phyloP scores from a whole-genome alignment of 2,329 filamentous ascomycete genomes.

The Aspergillus hortae region DNA sequence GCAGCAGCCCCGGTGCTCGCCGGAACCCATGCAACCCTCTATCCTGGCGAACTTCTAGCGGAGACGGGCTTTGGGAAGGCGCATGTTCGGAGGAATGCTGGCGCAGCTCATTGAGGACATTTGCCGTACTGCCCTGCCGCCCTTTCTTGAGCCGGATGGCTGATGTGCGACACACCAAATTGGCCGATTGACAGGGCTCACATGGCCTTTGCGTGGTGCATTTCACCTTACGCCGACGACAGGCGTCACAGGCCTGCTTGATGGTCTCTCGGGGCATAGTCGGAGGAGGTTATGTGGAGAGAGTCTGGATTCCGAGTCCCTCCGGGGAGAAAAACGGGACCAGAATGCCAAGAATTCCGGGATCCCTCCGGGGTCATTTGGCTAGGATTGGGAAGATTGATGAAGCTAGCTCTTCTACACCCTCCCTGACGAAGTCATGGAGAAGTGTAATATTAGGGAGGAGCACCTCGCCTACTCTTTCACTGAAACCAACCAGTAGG shows the following conservation, averaged over 20 bases:
- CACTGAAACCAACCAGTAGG: too few species aligned
- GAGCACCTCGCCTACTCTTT: too few species aligned
- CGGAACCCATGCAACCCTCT: conserved; percentile 2
- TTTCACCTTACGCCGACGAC: conserved; percentile 22
- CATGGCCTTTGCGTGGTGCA: conserved; percentile 18
- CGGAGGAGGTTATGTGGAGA: neutral
- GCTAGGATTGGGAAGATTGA: too few species aligned
- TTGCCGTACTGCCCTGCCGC: conserved; percentile 19
- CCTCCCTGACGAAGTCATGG: too few species aligned
- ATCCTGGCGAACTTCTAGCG: neutral
- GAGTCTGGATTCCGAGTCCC: neutral
- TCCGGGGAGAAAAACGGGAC: neutral
- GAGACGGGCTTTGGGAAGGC: neutral
- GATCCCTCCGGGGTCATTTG: too few species aligned
- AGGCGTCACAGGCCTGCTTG: conserved; percentile 22
- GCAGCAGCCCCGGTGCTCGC: conserved; percentile 6
- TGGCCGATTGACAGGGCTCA: conserved; percentile 14
- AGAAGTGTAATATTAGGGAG: too few species aligned
- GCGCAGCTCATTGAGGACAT: conserved; percentile 17
- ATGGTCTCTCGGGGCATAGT: conserved; percentile 8
- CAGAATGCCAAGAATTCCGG: neutral
- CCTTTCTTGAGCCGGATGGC: conserved; percentile 17
- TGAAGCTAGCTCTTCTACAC: too few species aligned
- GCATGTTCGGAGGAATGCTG: neutral
- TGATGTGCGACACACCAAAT: conserved; percentile 16